Percentiles rank a stretch among this genome's conserved stretches.
These are phyloP conservation scores for Pisolithus sp. DNA, from an alignment of 768 basidiomycete species.

Conservation along the genomic window DNA sequence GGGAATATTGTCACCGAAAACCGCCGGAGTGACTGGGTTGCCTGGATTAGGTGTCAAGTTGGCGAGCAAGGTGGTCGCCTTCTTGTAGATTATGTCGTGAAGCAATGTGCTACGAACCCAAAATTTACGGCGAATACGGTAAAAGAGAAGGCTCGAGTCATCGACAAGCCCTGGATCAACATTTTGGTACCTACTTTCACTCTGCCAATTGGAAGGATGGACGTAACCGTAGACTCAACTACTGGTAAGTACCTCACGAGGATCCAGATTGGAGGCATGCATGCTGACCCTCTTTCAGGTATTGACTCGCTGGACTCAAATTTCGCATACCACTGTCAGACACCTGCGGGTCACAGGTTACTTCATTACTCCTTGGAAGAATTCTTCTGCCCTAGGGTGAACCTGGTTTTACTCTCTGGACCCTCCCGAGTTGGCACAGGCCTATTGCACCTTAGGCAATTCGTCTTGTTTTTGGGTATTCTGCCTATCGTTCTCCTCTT, in stretches of 20 bases:
- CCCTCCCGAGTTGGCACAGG: conserved; percentile 5
- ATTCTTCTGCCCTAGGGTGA: conserved; percentile 53
- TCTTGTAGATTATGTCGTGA: conserved; percentile 63
- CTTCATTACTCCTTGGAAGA: conserved; percentile 52
- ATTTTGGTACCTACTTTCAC: conserved; percentile 67
- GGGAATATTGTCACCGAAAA: conserved; percentile 47
- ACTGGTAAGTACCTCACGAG: conserved; percentile 38
- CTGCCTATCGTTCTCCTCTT: conserved; percentile 12
- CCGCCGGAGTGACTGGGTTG: conserved; percentile 53
- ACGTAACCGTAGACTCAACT: conserved; percentile 50
- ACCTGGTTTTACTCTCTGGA: conserved; percentile 22
- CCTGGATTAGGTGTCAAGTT: conserved; percentile 57
- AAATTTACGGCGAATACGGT: conserved; percentile 1
- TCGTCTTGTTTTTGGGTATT: conserved; percentile 12
- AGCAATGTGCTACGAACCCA: conserved; percentile 13
- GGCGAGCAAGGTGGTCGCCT: conserved; percentile 46
- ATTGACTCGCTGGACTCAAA: conserved; percentile 47
- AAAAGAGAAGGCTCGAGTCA: conserved; percentile 35
- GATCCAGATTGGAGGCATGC: not conserved
- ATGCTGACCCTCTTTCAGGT: conserved; percentile 23
- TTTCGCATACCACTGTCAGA: conserved; percentile 43
- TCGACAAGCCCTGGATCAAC: conserved; percentile 29
- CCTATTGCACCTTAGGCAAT: conserved; percentile 9
- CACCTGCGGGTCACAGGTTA: conserved; percentile 38
- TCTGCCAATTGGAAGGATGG: conserved; percentile 59